Evolutionary conservation across 306 rosid species (phyloP).

Genomic region (Rosa lucieae): DNA sequence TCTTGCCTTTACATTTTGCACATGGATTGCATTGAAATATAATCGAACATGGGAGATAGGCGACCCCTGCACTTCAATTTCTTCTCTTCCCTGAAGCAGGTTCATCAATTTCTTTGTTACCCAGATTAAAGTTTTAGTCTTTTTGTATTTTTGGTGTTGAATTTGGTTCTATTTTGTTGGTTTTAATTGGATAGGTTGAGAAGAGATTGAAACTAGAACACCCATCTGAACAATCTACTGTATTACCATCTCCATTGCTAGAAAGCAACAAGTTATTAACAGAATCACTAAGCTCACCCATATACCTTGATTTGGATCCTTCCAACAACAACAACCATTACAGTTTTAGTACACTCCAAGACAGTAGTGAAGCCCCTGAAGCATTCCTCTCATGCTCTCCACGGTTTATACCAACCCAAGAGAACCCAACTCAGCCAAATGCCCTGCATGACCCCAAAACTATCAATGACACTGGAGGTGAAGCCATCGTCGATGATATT

Average conservation of each 20-base stretch:
- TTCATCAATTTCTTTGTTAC: slow-evolving; percentile 12
- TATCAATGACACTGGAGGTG: slow-evolving; percentile 21
- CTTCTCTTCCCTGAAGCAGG: slow-evolving; percentile 82
- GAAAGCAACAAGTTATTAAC: slow-evolving; percentile 19
- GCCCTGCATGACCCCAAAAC: slow-evolving; percentile 10
- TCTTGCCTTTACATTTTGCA: neutral
- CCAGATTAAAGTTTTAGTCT: neutral
- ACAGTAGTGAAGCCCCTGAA: slow-evolving; percentile 57
- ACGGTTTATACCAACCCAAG: slow-evolving; percentile 36
- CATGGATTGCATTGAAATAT: neutral
- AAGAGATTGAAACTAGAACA: slow-evolving; percentile 71
- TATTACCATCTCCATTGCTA: slow-evolving; percentile 9
- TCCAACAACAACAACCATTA: slow-evolving; percentile 11
- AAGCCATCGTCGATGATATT: slow-evolving; percentile 42
- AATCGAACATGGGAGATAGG: slow-evolving; percentile 15
- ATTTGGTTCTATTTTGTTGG: neutral
- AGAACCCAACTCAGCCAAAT: slow-evolving; percentile 31
- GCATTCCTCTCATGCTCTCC: slow-evolving; percentile 61
- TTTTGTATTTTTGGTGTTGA: neutral
- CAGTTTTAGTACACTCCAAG: slow-evolving; percentile 22
- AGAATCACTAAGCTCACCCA: slow-evolving; percentile 57
- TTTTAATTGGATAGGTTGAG: slow-evolving; percentile 51
- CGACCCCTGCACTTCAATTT: slow-evolving; percentile 58
- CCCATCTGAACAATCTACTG: slow-evolving; percentile 9
- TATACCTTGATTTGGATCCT: slow-evolving; percentile 48